These are phyloP conservation scores for Maudiozyma saulgeensis DNA, from an alignment of 805 yeast genomes.

Conservation along the genomic window DNA sequence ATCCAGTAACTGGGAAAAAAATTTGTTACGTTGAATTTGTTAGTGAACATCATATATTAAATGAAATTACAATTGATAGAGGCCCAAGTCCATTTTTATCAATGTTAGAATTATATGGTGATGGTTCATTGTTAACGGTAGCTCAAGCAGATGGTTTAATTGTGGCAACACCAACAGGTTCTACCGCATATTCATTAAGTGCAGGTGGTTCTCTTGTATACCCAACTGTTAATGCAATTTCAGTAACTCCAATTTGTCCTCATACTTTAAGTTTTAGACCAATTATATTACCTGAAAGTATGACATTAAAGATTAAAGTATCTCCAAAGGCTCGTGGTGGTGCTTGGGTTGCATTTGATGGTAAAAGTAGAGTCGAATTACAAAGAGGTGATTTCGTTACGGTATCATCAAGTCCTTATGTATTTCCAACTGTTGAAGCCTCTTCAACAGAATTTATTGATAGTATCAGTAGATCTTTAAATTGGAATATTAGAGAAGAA, in stretches of 20 bases:
- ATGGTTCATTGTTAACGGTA: conserved; percentile 70
- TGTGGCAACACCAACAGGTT: conserved; percentile 89
- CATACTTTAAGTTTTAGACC: conserved; percentile 90
- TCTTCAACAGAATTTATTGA: conserved; percentile 71
- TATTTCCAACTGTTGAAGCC: conserved; percentile 82
- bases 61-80: conserved; percentile 82
- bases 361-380: conserved; percentile 75
- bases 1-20: conserved; percentile 38
- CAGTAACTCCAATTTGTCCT: conserved; percentile 91
- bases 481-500: conserved; percentile 86
- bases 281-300: conserved; percentile 82
- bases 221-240: conserved; percentile 86
- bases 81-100: conserved; percentile 91
- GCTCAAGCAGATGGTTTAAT: conserved; percentile 92
- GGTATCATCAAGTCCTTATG: conserved; percentile 74
- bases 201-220: conserved; percentile 94
- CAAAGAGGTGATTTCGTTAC: conserved; percentile 75
- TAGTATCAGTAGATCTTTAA: conserved; percentile 70
- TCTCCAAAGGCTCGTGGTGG: conserved; percentile 74
- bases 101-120: conserved; percentile 79
- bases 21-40: conserved; percentile 26
- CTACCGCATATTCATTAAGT: conserved; percentile 86
- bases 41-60: conserved; percentile 65
- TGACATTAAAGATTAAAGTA: conserved; percentile 70
- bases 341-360: conserved; percentile 95